Evolutionary conservation across 306 rosid genomes (phyloP), one percentile per base, ranked within the genome.

Genomic region (Gynostemma pentaphyllum): DNA sequence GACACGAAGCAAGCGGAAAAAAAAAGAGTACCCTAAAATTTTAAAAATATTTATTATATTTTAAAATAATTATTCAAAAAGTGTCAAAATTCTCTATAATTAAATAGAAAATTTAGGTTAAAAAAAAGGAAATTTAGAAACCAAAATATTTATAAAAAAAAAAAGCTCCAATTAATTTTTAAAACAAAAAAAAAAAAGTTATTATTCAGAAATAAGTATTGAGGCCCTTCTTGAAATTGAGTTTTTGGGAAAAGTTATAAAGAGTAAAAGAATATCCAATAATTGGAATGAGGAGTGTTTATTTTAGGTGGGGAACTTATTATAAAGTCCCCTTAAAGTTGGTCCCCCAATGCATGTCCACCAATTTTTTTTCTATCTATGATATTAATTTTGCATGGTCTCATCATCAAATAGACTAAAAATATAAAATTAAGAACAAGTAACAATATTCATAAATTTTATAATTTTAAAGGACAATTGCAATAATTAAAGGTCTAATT

Each of bases 271-370:
- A 54, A 54, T 30, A n/a, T 30, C 41, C 40, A 54, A 54, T 16
- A 54, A 54, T 54, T 54, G 39, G 42, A 54, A 54, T 12, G 60
- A 28, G 62, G 26, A 54, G 42, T 54, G 8, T 40, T 54, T 54
- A 54, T 54, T 54, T 30, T 28, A 29, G 62, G 62, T 54, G 26
- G 41, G 62, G 62, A 32, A 32, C 62, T 54, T 54, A 54, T 54
- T 54, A 4, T 54, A 54, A 54, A 54, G 18, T 7, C 7, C 26
- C 62, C 29, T 12, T 9, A 54, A 15, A n/a, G 26, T 16, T 54
- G 15, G 62, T 54, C 62, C 62, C 62, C 62, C 42, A 29, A 7
- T n/a, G 28, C 62, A 54, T 29, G 62, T 54, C 41, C 62, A 8
- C 24, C 21, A 16, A 9, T 54, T 3, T 54, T 26, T 54, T 47